Evolutionary conservation across 352 stramenopile genomes (phyloP).

Genomic region (Phytophthora ohioensis): DNA sequence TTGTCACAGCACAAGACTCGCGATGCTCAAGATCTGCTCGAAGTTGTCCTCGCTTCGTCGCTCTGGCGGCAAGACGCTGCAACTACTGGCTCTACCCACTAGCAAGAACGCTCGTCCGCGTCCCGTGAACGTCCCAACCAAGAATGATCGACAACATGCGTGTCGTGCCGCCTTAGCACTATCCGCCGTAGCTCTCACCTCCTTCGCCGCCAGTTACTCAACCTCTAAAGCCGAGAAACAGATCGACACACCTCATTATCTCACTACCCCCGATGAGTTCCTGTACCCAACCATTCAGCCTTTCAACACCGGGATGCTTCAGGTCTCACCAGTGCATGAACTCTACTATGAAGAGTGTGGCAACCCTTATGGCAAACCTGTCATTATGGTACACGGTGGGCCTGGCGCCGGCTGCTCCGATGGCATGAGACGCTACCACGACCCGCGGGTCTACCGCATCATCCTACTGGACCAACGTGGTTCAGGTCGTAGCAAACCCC

Average conservation of each 20-base stretch:
- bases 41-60: constrained; percentile 29
- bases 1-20: constrained; percentile 17
- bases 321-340: constrained; percentile 85
- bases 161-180: constrained; percentile 32
- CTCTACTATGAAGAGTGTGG: constrained; percentile 94
- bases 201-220: constrained; percentile 37
- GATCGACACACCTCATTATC: constrained; percentile 38
- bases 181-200: constrained; percentile 38
- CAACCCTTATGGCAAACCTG: constrained; percentile 87
- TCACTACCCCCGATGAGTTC: constrained; percentile 68
- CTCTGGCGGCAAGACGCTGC: constrained; percentile 36
- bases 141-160: constrained; percentile 23
- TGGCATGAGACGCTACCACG: constrained; percentile 93
- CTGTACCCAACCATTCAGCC: constrained; percentile 88
- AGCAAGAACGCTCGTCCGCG: constrained; percentile 26
- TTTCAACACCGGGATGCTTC: constrained; percentile 82
- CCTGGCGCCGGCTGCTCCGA: constrained; percentile 91
- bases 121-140: constrained; percentile 36
- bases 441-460: constrained; percentile 92
- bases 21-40: constrained; percentile 33
- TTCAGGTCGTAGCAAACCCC: constrained; percentile 88
- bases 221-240: constrained; percentile 27
- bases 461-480: constrained; percentile 95
- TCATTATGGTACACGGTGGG: constrained; percentile 95
- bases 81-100: constrained; percentile 36